Evolutionary conservation across 2,329 filamentous ascomycete species (phyloP), one percentile per base, ranked within the genome.

Genomic region (Pseudogymnoascus sp.): DNA sequence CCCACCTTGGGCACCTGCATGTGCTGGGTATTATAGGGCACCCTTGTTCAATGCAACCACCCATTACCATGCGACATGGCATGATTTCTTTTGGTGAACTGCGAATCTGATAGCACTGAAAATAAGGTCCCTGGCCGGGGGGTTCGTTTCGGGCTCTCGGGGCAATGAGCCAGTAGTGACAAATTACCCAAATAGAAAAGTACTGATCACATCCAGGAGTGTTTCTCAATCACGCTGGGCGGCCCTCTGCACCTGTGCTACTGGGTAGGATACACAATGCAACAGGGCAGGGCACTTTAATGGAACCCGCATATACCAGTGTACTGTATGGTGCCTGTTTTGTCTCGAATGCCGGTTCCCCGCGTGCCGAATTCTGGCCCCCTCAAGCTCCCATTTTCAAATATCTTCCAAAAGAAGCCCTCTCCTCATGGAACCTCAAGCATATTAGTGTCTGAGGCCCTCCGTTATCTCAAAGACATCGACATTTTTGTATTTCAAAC

Each of bases 281-380:
- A 57, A 35, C 28, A 2, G 50, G 28, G 28, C 50, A 57, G 17
- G 26, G 50, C 50, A 33, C 50, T 33, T 33, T 57, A 57, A 57
- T 31, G 50, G 26, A 57, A 57, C 50, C 50, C 13, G 50, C 50
- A 57, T 57, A 4, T 57, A 28, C 26, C 50, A 57, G 33, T 57
- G 50, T 19, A 33, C 28, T 57, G 50, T 57, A 33, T 35, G 28
- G n/a, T 33, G 50, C 28, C 50, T 35, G 28, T 19, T 57, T 57
- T 57, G 28, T 33, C 50, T 57, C 50, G n/a, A 57, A 57, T 57
- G 50, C 50, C 50, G 50, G 50, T n/a, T 57, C 50, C 50, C 50
- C 28, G 26, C 50, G 8, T 57, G 28, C 28, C 28, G 50, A 15
- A 13, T 33, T 21, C 5, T n/a, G 4, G n/a, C 28, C 28, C 28